Evolutionary conservation across 208 protist genomes (phyloP).

Genomic region (Strigomonas culicis): DNA sequence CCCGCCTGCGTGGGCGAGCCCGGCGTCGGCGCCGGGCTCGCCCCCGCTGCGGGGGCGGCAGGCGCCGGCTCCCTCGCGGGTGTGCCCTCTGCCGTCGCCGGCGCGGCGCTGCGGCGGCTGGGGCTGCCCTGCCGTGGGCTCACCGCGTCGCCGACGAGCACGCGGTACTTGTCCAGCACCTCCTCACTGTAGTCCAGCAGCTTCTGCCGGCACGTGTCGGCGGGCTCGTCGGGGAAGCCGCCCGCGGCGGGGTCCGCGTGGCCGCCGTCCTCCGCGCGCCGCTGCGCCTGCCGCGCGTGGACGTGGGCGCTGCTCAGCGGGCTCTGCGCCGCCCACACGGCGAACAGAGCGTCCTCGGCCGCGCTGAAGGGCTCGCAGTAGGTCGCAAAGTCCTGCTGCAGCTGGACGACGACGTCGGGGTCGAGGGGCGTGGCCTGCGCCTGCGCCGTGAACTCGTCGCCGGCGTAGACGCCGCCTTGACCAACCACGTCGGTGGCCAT

Average conservation of each 20-base stretch:
- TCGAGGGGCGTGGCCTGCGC: conserved; percentile 43
- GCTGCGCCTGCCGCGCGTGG: background rate
- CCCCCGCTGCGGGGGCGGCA: background rate
- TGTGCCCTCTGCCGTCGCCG: conserved; percentile 5
- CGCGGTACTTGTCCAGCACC: conserved; percentile 49
- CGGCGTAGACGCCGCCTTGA: conserved; percentile 39
- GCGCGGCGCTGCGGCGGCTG: conserved; percentile 7
- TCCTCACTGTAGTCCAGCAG: conserved; percentile 62
- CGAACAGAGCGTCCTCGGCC: conserved; percentile 21
- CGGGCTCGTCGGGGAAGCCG: conserved; percentile 27
- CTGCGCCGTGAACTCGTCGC: conserved; percentile 50
- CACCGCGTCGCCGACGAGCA: conserved; percentile 49
- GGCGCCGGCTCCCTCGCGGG: too few species aligned
- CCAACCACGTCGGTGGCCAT: conserved; percentile 66
- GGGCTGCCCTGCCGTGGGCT: conserved; percentile 26
- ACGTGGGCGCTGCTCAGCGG: conserved; percentile 44
- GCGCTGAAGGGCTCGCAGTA: conserved; percentile 1
- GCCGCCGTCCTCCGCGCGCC: background rate
- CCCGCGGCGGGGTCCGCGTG: background rate
- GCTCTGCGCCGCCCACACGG: conserved; percentile 37
- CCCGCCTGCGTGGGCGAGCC: background rate
- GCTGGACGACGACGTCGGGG: conserved; percentile 15
- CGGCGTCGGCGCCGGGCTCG: background rate
- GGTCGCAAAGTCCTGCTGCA: background rate
- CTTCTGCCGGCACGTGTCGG: conserved; percentile 41